Conservation (phyloP, 2,329 filamentous ascomycete genomes). For the Aspergillus caelatus region DNA sequence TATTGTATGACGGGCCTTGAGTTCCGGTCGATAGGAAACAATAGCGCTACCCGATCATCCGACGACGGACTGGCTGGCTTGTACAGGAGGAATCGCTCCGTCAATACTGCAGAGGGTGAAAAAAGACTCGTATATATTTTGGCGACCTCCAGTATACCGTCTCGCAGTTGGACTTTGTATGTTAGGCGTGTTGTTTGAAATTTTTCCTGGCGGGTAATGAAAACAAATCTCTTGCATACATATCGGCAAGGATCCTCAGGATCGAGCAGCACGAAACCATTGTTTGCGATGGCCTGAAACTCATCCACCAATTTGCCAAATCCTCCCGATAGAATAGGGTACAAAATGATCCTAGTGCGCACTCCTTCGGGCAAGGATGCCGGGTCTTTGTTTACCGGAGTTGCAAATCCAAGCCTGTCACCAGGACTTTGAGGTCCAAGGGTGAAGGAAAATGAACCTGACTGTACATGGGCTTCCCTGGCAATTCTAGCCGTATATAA, state of each 20-base stretch:
- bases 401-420: background rate
- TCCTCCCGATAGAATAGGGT: background rate
- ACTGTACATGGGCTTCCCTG: constrained; percentile 7
- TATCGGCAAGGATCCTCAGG: background rate
- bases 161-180: background rate
- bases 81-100: background rate
- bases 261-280: background rate
- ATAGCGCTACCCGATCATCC: background rate
- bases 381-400: constrained; percentile 1
- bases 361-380: background rate
- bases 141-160: background rate
- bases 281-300: background rate
- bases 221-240: background rate
- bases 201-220: too few species aligned
- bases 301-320: background rate
- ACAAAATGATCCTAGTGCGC: constrained; percentile 10
- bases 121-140: background rate
- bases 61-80: background rate
- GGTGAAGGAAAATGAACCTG: constrained; percentile 11
- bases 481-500: background rate
- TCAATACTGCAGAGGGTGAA: background rate
- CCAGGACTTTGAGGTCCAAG: constrained; percentile 4
- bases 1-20: background rate
- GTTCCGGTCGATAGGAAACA: background rate
- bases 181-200: background rate